Base-by-base conservation (phyloP, 2,329 filamentous ascomycete species). In the Fusarium veterinarium region DNA sequence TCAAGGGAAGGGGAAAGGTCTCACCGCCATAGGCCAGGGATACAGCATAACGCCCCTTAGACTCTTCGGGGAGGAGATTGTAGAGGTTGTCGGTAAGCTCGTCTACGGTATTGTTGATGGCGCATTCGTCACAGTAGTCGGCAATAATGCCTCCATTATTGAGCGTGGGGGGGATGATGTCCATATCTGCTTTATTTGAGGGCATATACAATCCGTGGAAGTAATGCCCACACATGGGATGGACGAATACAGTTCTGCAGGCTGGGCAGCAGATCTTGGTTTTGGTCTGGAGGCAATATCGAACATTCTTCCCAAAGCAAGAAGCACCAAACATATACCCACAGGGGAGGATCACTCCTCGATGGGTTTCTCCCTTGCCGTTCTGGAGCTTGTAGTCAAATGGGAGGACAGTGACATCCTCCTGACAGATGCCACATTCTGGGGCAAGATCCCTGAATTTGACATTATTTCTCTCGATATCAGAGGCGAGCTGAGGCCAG, bases 101-200 rank as follows among this genome's bases (percentile, higher is more conserved):
- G 0, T 19, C 30, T 13, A 19, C 3, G 6, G n/a, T 35, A 2
- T 46, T 30, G 0, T 9, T 20, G 9, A 16, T 20, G 6, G 25
- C 8, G 19, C 25, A 28, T 11, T 20, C 0, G 1, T 46, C 3
- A 0, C 25, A 11, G 8, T 3, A 16, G 8, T n/a, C 8, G 8
- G 25, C 19, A 20, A 14, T 3, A 0, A 28, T 20, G 6, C 12
- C 12, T 28, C 12, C 0, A 7, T 20, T 3, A 0, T 14, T 20
- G 8, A 45, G 11, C 5, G 46, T 10, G 20, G 2, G 8, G 3
- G 11, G 16, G 6, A 33, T 19, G 6, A 14, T 7, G 2, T 6
- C 30, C 16, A 19, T 19, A 8, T 23, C 30, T 19, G 46, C 1
- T 3, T 23, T 19, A 8, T 4, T 19, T 2, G 2, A 14, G 4